Base-by-base conservation (phyloP, 2,329 filamentous ascomycete genomes). In the Aspergillus costaricaensis region DNA sequence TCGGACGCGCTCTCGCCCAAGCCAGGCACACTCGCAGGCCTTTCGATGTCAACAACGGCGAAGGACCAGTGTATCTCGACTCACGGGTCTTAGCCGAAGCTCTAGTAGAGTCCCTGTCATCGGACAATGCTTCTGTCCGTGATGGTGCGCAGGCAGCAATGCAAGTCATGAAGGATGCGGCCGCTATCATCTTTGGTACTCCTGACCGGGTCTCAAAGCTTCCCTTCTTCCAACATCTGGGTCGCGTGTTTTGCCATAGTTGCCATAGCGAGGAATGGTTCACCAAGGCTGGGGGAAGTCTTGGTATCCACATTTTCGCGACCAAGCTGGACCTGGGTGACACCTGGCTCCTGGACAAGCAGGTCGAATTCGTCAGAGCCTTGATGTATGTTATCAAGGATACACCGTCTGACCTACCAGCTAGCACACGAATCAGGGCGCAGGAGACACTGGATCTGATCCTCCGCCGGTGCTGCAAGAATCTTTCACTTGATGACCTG, bases 221-320 rank as follows among this genome's bases (percentile, higher is more conserved):
- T 8, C 87, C 89, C 0, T 91, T 99, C 76, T 99, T 99, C 78
- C 85, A 84, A 60, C 88, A 94, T 69, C 82, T 99, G 5, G 89
- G 90, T 41, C 90, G 87, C 62, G 88, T 88, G 0, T 96, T 98
- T 74, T 95, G 91, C 68, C 95, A 99, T 74, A 92, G 91, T 65
- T 99, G 95, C 74, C 93, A 97, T 69, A 92, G 95, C 69, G 94
- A 99, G 74, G 95, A 99, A 70, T 99, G 96, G 95, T 99, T 96
- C 72, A 93, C 93, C 55, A 99, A 99, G 77, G 91, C 92, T 39
- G 95, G 94, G 52, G 95, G 95, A 41, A 93, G 91, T 57, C 80
- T 94, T 19, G 96, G 96, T 58, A 97, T 99, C 69, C 89, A 91
- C 70, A 88, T 96, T 59, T 80, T 99, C 60, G 88, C 94, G 32